Evolutionary conservation across 129 eudicot species (phyloP), one percentile per base, ranked within the genome.

Genomic region (Silybum marianum): DNA sequence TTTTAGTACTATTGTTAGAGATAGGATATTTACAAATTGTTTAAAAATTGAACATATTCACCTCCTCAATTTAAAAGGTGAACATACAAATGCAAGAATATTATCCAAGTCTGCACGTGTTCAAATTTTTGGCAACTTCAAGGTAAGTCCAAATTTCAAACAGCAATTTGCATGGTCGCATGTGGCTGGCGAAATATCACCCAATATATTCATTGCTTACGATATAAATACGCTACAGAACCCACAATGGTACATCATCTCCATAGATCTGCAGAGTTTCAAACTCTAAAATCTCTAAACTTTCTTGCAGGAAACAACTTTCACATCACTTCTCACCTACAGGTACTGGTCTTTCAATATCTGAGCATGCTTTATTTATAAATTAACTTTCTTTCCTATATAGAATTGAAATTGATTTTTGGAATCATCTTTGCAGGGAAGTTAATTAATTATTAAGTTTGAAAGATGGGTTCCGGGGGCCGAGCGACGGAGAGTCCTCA

Each of bases 391-490:
- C 7, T 1, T 51, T 51, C 5, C 4, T 51, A 51, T 13, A 51
- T 13, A 51, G 19, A 51, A 51, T 51, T 51, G 8, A 51, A 16
- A 3, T 51, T 51, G 16, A 51, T 14, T 14, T 51, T 51, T 51
- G 14, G 62, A 51, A 13, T 51, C 62, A 51, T 51, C 8, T 51
- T 16, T 51, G 1, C 62, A 51, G 62, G 63, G 22, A 54, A 54
- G 22, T 16, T 54, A 1, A 51, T 51, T 14, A 13, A 6, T n/a
- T n/a, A n/a, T n/a, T 58, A 18, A 58, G 23, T 16, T 18, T 36
- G n/a, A 23, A 78, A 22, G 19, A 86, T 78, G 86, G 84, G 84
- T 51, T 75, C 83, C 2, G 84, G 86, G 69, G 89, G 89, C 42
- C 86, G 70, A 46, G 85, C 80, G 1, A 58, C 82, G 8, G 62